These are phyloP conservation scores for Botrytis fragariae DNA, from an alignment of 2,329 filamentous ascomycete genomes.

Conservation along the genomic window DNA sequence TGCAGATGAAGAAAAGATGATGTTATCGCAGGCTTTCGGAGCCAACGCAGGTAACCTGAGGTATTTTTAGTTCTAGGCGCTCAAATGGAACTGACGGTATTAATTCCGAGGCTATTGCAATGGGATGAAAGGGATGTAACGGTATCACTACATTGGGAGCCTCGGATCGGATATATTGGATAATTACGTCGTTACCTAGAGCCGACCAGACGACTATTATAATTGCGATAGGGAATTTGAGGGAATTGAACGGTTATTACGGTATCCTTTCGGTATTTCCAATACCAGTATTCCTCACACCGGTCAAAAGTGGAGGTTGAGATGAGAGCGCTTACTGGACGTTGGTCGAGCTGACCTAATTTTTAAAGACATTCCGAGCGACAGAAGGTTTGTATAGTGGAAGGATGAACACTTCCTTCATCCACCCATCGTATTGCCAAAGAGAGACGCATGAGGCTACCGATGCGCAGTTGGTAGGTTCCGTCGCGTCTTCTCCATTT, in stretches of 20 bases:
- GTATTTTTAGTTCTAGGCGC: not conserved
- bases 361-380: constrained; percentile 1
- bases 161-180: not conserved
- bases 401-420: constrained; percentile 11
- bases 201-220: not conserved
- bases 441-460: constrained; percentile 15
- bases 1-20: not conserved
- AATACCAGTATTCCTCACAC: constrained; percentile 10
- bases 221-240: constrained; percentile 4
- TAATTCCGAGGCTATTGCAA: constrained; percentile 7
- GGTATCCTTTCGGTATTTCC: constrained; percentile 5
- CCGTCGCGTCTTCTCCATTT: not conserved
- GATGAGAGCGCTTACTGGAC: not conserved
- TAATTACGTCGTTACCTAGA: constrained; percentile 1
- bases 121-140: not conserved
- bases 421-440: not conserved
- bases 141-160: not conserved
- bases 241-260: constrained; percentile 7
- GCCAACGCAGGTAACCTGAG: not conserved
- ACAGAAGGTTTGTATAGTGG: constrained; percentile 1
- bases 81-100: not conserved
- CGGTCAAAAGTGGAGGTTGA: not conserved
- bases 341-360: not conserved
- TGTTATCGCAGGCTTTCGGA: not conserved
- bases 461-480: constrained; percentile 1